Conservation (phyloP, 2,329 filamentous ascomycete species). For the Sclerotinia sclerotiorum region DNA sequence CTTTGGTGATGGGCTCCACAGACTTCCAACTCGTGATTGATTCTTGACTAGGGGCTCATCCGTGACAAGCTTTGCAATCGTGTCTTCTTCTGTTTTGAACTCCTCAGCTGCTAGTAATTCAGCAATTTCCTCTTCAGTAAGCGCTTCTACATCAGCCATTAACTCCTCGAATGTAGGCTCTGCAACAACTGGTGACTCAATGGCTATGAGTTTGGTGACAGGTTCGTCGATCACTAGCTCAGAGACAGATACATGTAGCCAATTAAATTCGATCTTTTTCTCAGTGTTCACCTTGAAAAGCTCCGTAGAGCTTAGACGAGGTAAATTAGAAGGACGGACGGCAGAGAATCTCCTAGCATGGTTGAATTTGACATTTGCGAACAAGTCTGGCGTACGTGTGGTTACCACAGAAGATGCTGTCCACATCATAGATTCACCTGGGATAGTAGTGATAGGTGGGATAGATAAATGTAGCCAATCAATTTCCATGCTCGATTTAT, state of each 20-base stretch:
- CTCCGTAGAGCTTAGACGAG: conserved; percentile 26
- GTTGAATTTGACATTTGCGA: background rate
- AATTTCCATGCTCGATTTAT: background rate
- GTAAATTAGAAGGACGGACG: conserved; percentile 20
- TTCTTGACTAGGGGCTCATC: background rate
- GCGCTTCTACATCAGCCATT: conserved; percentile 5
- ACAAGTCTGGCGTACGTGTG: background rate
- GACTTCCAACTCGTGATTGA: background rate
- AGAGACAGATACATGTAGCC: background rate
- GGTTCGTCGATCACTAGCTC: background rate
- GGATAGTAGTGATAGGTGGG: background rate
- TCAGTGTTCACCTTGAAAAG: conserved; percentile 25
- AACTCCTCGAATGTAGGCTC: conserved; percentile 6
- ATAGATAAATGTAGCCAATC: background rate
- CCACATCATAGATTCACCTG: background rate
- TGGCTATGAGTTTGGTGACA: background rate
- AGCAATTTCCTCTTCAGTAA: conserved; percentile 6
- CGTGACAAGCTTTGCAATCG: background rate
- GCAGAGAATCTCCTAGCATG: background rate
- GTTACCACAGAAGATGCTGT: background rate
- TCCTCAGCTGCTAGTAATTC: background rate
- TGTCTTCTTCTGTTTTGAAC: background rate
- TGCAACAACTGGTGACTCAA: background rate
- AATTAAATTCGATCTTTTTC: background rate
- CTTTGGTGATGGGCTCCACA: background rate